Evolutionary conservation across 1,284 basidiomycete species (phyloP), one percentile per base, ranked within the genome.

Genomic region (Papiliotrema fonsecae): DNA sequence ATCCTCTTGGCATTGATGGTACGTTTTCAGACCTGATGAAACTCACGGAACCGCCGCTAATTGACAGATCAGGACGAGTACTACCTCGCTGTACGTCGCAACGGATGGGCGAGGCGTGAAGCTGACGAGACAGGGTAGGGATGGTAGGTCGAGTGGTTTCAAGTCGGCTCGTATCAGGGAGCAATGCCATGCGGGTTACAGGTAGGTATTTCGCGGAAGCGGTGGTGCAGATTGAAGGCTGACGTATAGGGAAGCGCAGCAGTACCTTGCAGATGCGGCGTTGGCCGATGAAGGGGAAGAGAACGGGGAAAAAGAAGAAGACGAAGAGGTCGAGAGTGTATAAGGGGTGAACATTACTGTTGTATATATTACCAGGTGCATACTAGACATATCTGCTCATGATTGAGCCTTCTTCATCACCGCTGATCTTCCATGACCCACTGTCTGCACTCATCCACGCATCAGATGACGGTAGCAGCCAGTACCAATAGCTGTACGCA

Each of bases 1-100:
- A 78, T 22, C 52, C 78, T 45, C 70, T 88, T 1, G 82, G 81
- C 5, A 76, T 81, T 57, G 65, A 77, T 56, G 76, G 84, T 85
- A 54, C 60, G 77, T 62, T 35, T 10, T 34, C 14, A 30, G 6
- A 26, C 31, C 26, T 10, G 11, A 19, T 44, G 18, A 31, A 27
- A n/a, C 3, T 18, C 24, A 22, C n/a, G n/a, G n/a, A 24, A 28
- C 11, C 2, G 25, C 27, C 28, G 35, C 35, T 26, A 27, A 28
- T 39, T 18, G 21, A 21, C 40, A 64, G 67, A 43, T 4, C 27
- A 64, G 16, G 72, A 73, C 47, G 52, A 47, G 21, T 56, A 57
- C 46, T 67, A 69, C 37, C 59, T 70, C 2, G 54, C 55, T 25
- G 57, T 67, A 26, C 54, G 64, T 56, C 7, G n/a, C n/a, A n/a